Evolutionary conservation across 306 rosid species (phyloP).

Genomic region (Vachellia collinsii): DNA sequence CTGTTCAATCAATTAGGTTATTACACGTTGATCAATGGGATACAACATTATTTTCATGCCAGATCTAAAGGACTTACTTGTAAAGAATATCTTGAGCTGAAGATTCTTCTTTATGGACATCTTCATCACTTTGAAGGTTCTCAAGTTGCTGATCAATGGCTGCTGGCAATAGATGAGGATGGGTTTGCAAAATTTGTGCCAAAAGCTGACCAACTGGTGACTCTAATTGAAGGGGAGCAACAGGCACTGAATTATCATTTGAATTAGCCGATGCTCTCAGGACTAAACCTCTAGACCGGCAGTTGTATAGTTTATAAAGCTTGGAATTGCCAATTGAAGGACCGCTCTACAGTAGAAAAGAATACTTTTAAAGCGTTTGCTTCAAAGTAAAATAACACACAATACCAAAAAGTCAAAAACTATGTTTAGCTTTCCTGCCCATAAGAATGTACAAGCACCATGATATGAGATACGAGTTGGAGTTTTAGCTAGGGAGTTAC

Average conservation of each 20-base stretch:
- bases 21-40: neutral
- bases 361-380: neutral
- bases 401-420: constrained; percentile 26
- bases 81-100: constrained; percentile 57
- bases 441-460: constrained; percentile 5
- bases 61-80: constrained; percentile 59
- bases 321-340: constrained; percentile 62
- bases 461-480: neutral
- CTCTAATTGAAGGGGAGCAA: constrained; percentile 79
- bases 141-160: constrained; percentile 91
- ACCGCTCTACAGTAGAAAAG: constrained; percentile 49
- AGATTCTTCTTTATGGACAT: constrained; percentile 53
- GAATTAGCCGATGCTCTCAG: constrained; percentile 72
- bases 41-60: neutral
- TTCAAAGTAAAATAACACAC: neutral
- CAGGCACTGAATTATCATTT: constrained; percentile 56
- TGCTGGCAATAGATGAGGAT: constrained; percentile 86
- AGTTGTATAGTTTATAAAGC: constrained; percentile 55
- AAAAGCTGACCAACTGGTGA: constrained; percentile 91
- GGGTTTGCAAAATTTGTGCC: constrained; percentile 81
- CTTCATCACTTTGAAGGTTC: constrained; percentile 74
- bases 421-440: neutral
- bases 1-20: neutral
- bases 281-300: constrained; percentile 60
- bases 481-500: no score